Base-by-base conservation (phyloP, 2,329 filamentous ascomycete genomes). In the Tolypocladium guangdongense region DNA sequence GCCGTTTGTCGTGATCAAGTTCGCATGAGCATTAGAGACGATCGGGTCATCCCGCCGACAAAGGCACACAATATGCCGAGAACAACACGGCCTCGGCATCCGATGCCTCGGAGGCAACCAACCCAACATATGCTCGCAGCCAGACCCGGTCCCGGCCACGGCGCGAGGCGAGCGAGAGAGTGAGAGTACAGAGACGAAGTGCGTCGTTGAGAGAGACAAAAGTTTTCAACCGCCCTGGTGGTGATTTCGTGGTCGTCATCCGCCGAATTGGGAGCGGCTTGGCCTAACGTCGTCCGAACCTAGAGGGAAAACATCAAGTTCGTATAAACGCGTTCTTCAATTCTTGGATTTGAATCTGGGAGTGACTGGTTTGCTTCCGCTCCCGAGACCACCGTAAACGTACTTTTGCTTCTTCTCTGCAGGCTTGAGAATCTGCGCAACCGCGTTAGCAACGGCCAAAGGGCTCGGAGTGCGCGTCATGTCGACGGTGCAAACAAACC, bases 401-500 rank as follows among this genome's bases (percentile, higher is more conserved):
- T 95, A 97, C 91, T 97, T 97, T 89, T 96, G 92, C 86, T 99
- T 99, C 86, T 99, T 99, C 83, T 99, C 93, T 74, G 93, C 93
- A 68, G 93, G 93, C 80, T 97, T 99, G 78, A 99, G 81, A 70
- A 99, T 97, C 90, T 95, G 63, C 32, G 39, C 3, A 12, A 20
- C 20, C 50, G 11, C 20, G 48, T 49, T 46, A 38, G 53, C 38
- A 45, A 39, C 20, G 7, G 27, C 22, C 8, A 7, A 46, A 12
- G 24, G 7, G 7, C 2, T 33, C 2, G n/a, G 8, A 20, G 43
- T 32, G 10, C 20, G 38, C 16, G 24, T 30, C 16, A 49, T 11
- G 39, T 39, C 16, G 35, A 49, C 20, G 51, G 48, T 12, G 22
- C 18, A n/a, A 4, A 55, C 76, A 53, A 63, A 93, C 89, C 88